Evolutionary conservation across 768 basidiomycete species (phyloP), one percentile per base, ranked within the genome.

Genomic region (Gautieria morchelliformis): DNA sequence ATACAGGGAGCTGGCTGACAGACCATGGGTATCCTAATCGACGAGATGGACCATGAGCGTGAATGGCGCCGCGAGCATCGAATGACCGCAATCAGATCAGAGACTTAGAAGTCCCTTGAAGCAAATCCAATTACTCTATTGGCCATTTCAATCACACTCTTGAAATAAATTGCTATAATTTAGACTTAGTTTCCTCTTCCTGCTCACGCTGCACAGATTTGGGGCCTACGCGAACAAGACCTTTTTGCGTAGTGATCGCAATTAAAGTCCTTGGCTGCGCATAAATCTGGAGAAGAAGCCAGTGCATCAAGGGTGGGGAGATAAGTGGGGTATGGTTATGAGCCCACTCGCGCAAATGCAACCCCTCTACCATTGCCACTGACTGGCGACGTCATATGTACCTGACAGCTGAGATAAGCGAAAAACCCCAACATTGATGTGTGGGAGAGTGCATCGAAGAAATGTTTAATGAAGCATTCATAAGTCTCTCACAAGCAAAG

Each of bases 21-120:
- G n/a, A n/a, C n/a, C n/a, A n/a, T n/a, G n/a, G n/a, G n/a, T n/a
- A n/a, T n/a, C n/a, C n/a, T n/a, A n/a, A n/a, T n/a, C n/a, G n/a
- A n/a, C n/a, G 90, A 6, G 87, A 89, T 65, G 90, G 0, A 91
- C 90, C 8, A 92, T 90, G 11, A 87, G 69, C 83, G 83, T 35
- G 33, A n/a, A n/a, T n/a, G n/a, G 6, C 71, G 85, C n/a, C n/a
- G n/a, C 85, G 71, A 75, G 22, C 22, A 9, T 47, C n/a, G n/a
- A n/a, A n/a, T n/a, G n/a, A n/a, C 20, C 53, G 19, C 27, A 17
- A 19, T 44, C 53, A 19, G n/a, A 45, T 32, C 24, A 5, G n/a
- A 37, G 53, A 55, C 46, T 9, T 55, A 55, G 27, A 49, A 17
- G 24, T 35, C 33, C 11, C 11, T n/a, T n/a, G n/a, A n/a, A 35